Evolutionary conservation across 176 grass and related monocot species (phyloP).

Genomic region (Cenchrus americanus): DNA sequence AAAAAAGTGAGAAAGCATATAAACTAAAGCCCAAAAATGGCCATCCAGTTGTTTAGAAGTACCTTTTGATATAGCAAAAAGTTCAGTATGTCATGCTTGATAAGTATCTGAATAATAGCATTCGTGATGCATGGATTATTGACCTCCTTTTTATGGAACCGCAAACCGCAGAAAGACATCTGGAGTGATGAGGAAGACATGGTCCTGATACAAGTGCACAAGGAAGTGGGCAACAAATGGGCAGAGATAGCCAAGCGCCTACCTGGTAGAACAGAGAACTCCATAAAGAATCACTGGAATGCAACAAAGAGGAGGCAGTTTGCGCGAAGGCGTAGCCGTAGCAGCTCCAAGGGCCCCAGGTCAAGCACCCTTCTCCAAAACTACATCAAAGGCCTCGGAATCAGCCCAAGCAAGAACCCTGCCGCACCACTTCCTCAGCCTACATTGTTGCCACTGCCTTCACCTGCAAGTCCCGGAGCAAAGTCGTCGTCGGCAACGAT

Average conservation of each 20-base stretch:
- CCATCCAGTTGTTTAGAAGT: background rate
- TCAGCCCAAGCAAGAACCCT: slow-evolving; percentile 26
- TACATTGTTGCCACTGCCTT: background rate
- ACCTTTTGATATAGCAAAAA: background rate
- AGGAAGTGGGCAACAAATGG: slow-evolving; percentile 95
- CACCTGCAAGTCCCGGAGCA: background rate
- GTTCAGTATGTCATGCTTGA: background rate
- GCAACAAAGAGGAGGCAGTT: slow-evolving; percentile 88
- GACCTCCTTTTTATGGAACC: background rate
- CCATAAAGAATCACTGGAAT: slow-evolving; percentile 98
- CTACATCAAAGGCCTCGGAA: slow-evolving; percentile 82
- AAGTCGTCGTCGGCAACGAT: slow-evolving; percentile 1
- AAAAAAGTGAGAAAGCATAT: background rate
- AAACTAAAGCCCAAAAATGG: background rate
- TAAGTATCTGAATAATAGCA: background rate
- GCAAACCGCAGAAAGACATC: slow-evolving; percentile 81
- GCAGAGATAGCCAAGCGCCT: slow-evolving; percentile 92
- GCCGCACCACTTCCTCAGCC: background rate
- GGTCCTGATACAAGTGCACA: slow-evolving; percentile 82
- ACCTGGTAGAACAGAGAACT: slow-evolving; percentile 90
- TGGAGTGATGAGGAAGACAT: slow-evolving; percentile 95
- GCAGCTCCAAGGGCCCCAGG: slow-evolving; percentile 57
- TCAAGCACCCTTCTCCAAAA: slow-evolving; percentile 69
- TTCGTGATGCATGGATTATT: slow-evolving; percentile 7
- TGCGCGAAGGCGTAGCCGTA: slow-evolving; percentile 49